Evolutionary conservation across 83 land plant species (phyloP).

Genomic region (Picea abies): DNA sequence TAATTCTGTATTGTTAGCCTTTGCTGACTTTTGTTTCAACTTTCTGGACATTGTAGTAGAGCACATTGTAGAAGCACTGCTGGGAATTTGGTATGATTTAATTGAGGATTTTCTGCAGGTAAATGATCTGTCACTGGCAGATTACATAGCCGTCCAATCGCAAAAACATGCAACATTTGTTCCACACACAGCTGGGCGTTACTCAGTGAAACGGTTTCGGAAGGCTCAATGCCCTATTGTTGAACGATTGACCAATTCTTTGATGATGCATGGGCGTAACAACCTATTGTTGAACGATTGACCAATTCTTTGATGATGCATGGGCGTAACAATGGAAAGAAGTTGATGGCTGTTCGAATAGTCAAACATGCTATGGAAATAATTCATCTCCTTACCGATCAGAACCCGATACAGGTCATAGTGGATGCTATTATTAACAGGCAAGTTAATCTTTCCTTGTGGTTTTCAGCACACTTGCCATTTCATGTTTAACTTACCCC

Average conservation of each 20-base stretch:
- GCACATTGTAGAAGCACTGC: too few relatives aligned
- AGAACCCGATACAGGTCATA: slow-evolving; percentile 82
- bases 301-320: too few relatives aligned
- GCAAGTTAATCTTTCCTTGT: slow-evolving; percentile 6
- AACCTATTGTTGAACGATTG: too few relatives aligned
- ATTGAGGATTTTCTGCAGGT: slow-evolving; percentile 25
- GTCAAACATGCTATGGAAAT: slow-evolving; percentile 84
- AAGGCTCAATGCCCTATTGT: slow-evolving; percentile 89
- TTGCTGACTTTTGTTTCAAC: too few relatives aligned
- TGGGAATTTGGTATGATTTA: too few relatives aligned
- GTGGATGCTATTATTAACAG: slow-evolving; percentile 72
- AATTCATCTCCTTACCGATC: slow-evolving; percentile 74
- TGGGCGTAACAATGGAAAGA: slow-evolving; percentile 90
- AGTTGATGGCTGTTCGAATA: slow-evolving; percentile 78
- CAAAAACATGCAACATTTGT: slow-evolving; percentile 67
- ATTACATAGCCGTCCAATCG: slow-evolving; percentile 63
- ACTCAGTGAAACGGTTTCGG: slow-evolving; percentile 69
- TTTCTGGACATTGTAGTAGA: too few relatives aligned
- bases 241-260: slow-evolving; percentile 77
- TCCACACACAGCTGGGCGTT: slow-evolving; percentile 79
- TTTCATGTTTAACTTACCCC: too few relatives aligned
- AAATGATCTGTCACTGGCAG: slow-evolving; percentile 55
- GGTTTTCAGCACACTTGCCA: too few relatives aligned
- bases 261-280: too few relatives aligned
- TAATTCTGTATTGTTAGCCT: too few relatives aligned